These are phyloP conservation scores for Gonapodya sp. DNA, from an alignment of 192 early-diverging fungal genomes.

Conservation along the genomic window DNA sequence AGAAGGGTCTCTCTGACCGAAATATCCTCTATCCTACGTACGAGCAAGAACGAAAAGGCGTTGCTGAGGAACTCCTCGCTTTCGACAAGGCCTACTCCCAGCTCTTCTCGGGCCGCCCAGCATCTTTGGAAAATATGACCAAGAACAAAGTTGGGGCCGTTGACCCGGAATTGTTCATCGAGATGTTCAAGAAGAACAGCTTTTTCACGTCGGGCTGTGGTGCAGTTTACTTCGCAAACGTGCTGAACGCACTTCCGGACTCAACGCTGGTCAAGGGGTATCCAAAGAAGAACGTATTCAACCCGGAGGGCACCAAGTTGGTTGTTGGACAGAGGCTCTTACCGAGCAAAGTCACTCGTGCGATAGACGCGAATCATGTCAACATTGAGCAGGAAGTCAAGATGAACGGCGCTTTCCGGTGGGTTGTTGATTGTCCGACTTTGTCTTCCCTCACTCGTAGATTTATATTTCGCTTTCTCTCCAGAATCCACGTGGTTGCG, in stretches of 20 bases:
- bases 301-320: background rate
- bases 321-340: background rate
- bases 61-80: background rate
- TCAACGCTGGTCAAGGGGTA: background rate
- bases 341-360: background rate
- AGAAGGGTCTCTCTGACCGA: background rate
- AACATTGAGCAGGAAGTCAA: background rate
- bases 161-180: background rate
- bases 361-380: background rate
- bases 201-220: background rate
- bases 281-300: background rate
- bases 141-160: background rate
- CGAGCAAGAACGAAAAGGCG: background rate
- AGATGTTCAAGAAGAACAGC: background rate
- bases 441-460: background rate
- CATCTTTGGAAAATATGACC: background rate
- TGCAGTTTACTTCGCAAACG: background rate
- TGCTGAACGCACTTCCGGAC: background rate
- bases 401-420: background rate
- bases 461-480: background rate
- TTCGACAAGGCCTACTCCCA: background rate
- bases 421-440: background rate
- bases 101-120: background rate
- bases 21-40: background rate
- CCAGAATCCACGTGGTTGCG: background rate